Evolutionary conservation across 2,329 filamentous ascomycete genomes (phyloP).

Genomic region (Rhynchosporium graminicola): DNA sequence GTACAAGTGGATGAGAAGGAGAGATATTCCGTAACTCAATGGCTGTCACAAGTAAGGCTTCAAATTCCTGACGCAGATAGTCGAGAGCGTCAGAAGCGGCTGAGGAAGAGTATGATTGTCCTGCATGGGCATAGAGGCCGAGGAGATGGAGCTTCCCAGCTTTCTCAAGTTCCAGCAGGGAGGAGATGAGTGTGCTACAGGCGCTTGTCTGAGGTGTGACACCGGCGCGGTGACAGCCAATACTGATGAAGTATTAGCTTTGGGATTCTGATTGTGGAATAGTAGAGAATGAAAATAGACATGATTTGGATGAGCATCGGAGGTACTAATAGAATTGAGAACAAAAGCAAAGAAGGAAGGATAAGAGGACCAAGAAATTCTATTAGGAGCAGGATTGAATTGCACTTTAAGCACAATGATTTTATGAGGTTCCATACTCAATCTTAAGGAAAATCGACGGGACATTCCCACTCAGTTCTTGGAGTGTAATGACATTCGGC

Average conservation of each 20-base stretch:
- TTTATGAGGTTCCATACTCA: conserved; percentile 1
- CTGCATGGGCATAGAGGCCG: conserved; percentile 74
- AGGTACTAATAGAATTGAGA: background rate
- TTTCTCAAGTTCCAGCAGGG: conserved; percentile 47
- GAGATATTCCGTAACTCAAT: conserved; percentile 35
- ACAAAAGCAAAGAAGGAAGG: background rate
- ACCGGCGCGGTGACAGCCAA: conserved; percentile 71
- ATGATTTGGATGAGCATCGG: background rate
- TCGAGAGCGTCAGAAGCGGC: conserved; percentile 59
- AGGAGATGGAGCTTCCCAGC: conserved; percentile 48
- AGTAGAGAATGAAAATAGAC: background rate
- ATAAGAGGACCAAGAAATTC: background rate
- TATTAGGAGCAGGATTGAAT: background rate
- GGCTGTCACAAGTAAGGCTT: conserved; percentile 51
- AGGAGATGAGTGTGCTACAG: conserved; percentile 50
- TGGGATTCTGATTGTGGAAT: background rate
- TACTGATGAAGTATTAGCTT: conserved; percentile 48
- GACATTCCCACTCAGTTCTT: conserved; percentile 46
- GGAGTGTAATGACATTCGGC: conserved; percentile 47
- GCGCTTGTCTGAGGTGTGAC: conserved; percentile 52
- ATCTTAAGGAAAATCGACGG: conserved; percentile 70
- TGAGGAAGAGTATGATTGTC: conserved; percentile 65
- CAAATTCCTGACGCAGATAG: conserved; percentile 61
- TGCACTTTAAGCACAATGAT: background rate
- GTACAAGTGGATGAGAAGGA: conserved; percentile 42